Evolutionary conservation across 306 rosid species (phyloP).

Genomic region (Dryas octopetala): DNA sequence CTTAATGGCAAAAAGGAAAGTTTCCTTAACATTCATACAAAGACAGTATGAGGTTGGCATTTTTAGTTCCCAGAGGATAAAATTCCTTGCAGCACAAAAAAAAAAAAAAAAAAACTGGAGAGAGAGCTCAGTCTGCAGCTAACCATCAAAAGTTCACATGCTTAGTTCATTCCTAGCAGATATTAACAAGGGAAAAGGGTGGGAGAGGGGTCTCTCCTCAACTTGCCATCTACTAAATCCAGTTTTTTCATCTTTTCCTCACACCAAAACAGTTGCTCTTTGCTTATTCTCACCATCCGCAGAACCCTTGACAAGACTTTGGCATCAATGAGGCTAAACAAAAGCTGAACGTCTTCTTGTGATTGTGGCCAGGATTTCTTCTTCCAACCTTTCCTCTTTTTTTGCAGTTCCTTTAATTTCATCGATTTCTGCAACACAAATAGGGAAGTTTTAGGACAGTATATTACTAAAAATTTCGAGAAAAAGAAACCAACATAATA

Average conservation of each 20-base stretch:
- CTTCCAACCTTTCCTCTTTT: conserved; percentile 74
- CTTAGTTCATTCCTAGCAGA: background rate
- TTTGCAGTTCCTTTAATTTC: conserved; percentile 69
- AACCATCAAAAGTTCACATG: background rate
- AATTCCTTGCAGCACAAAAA: background rate
- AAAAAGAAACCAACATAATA: background rate
- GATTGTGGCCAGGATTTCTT: conserved; percentile 68
- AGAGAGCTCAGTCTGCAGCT: conserved; percentile 16
- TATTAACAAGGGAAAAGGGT: conserved; percentile 78
- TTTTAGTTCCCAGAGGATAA: background rate
- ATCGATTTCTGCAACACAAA: conserved; percentile 59
- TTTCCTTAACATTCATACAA: background rate
- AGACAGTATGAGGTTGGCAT: background rate
- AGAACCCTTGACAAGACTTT: conserved; percentile 68
- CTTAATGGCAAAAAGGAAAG: background rate
- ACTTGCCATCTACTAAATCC: conserved; percentile 52
- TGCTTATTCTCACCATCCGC: conserved; percentile 64
- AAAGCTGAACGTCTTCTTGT: conserved; percentile 68
- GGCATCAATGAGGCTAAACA: conserved; percentile 66
- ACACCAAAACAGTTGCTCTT: conserved; percentile 84
- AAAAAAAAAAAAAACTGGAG: conserved; percentile 2
- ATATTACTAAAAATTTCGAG: background rate
- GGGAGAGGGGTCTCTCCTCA: conserved; percentile 82
- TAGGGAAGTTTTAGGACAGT: background rate
- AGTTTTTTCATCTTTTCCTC: conserved; percentile 90